Base-by-base conservation (phyloP, 2,329 filamentous ascomycete species). In the Escovopsis sp. region DNA sequence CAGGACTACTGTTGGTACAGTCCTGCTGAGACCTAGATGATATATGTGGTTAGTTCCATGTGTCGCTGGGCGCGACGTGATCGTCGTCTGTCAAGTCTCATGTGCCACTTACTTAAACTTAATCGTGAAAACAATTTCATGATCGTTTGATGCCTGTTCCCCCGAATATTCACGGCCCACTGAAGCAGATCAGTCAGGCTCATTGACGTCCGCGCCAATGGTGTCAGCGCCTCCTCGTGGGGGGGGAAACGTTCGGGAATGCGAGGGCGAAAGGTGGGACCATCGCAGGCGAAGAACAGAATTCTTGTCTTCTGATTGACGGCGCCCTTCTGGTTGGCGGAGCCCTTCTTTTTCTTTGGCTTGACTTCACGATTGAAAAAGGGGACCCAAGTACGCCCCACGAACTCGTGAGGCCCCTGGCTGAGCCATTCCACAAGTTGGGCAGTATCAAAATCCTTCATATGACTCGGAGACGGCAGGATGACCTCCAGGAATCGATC, bases 51-150 rank as follows among this genome's bases (percentile, higher is more conserved):
- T n/a, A 9, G 7, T 37, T 20, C 6, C 6, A 4, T 20, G 20
- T 20, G 20, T 20, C 20, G 6, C 20, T 20, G 20, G 6, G 6
- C 20, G 20, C 20, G 20, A 20, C 20, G 20, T 4, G 4, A 20
- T 20, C 6, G 20, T 20, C 20, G 14, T 5, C n/a, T 5, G 3
- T 11, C 16, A 9, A 15, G 3, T 14, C 16, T 11, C 9, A 8
- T 11, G 24, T 2, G 10, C 10, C 5, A 48, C 58, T 48, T 55
- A 75, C 71, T 72, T 2, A 79, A 57, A 2, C 67, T 55, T 33
- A 78, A 67, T 9, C 76, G 67, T 1, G 73, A 71, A 47, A 78
- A 81, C 0, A 79, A 55, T 47, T 80, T 81, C 2, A 72, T 56
- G 5, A 65, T 59, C 0, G 67, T 59, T 44, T 79, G 68, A 0